These are phyloP conservation scores for Puccinia sorghi DNA, from an alignment of 1,284 basidiomycete species.

Conservation along the genomic window DNA sequence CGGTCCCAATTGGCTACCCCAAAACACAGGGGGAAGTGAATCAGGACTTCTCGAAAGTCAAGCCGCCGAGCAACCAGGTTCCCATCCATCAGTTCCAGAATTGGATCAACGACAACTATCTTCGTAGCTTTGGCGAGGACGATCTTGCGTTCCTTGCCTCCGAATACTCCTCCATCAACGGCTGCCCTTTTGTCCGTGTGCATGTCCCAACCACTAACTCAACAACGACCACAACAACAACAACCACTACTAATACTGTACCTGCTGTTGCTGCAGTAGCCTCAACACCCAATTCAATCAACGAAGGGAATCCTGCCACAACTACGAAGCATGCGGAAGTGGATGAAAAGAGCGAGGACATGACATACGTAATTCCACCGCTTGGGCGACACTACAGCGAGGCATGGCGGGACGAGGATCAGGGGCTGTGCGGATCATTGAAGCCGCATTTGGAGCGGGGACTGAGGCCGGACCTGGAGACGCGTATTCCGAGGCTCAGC, in stretches of 20 bases:
- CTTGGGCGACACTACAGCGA: constrained; percentile 85
- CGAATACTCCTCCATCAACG: constrained; percentile 34
- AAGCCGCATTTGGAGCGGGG: constrained; percentile 65
- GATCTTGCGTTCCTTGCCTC: constrained; percentile 85
- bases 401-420: constrained; percentile 88
- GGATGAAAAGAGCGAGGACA: neutral
- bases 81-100: constrained; percentile 71
- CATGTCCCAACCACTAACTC: neutral
- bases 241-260: too few relatives aligned
- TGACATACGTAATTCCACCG: constrained; percentile 54
- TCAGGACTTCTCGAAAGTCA: constrained; percentile 82
- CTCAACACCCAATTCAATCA: neutral
- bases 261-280: neutral
- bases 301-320: neutral
- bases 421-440: constrained; percentile 60
- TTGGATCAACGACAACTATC: constrained; percentile 75
- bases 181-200: constrained; percentile 56
- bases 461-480: constrained; percentile 51
- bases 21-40: constrained; percentile 75
- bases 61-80: constrained; percentile 66
- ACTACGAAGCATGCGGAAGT: neutral
- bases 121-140: constrained; percentile 81
- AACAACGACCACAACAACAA: neutral
- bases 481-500: constrained; percentile 60
- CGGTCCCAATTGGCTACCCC: constrained; percentile 72